Evolutionary conservation across 2,329 filamentous ascomycete genomes (phyloP).

Genomic region (Fusarium caatingaense): DNA sequence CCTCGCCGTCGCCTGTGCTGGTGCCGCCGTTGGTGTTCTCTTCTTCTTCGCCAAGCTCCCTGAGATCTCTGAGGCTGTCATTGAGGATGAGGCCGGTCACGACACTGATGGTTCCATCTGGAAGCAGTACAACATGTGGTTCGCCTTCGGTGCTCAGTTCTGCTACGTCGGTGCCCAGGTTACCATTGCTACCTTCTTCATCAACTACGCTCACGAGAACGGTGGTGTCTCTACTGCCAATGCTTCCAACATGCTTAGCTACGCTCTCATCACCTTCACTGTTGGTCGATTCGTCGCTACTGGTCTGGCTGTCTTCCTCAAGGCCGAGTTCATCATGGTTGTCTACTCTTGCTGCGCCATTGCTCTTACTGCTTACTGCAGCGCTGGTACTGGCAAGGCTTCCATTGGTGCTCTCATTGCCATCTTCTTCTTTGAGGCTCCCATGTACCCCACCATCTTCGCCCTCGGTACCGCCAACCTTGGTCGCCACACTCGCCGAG

Average conservation of each 20-base stretch:
- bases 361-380: constrained; percentile 66
- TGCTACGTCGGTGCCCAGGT: constrained; percentile 82
- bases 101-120: constrained; percentile 70
- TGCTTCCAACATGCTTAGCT: constrained; percentile 74
- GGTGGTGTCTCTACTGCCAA: constrained; percentile 62
- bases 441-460: constrained; percentile 85
- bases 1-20: constrained; percentile 75
- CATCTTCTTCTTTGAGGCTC: constrained; percentile 81
- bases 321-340: constrained; percentile 73
- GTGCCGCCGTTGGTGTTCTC: constrained; percentile 71
- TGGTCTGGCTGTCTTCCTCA: constrained; percentile 73
- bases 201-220: constrained; percentile 76
- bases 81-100: constrained; percentile 58
- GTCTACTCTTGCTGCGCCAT: constrained; percentile 73
- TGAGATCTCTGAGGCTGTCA: constrained; percentile 70
- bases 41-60: constrained; percentile 78
- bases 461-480: constrained; percentile 80
- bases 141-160: constrained; percentile 80
- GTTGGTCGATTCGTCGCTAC: constrained; percentile 74
- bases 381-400: constrained; percentile 54
- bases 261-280: constrained; percentile 80
- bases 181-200: constrained; percentile 74
- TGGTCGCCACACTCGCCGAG: constrained; percentile 80
- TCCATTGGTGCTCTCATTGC: constrained; percentile 74
- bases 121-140: constrained; percentile 81